Evolutionary conservation across 768 basidiomycete species (phyloP).

Genomic region (Cystofilobasidium ferigula): DNA sequence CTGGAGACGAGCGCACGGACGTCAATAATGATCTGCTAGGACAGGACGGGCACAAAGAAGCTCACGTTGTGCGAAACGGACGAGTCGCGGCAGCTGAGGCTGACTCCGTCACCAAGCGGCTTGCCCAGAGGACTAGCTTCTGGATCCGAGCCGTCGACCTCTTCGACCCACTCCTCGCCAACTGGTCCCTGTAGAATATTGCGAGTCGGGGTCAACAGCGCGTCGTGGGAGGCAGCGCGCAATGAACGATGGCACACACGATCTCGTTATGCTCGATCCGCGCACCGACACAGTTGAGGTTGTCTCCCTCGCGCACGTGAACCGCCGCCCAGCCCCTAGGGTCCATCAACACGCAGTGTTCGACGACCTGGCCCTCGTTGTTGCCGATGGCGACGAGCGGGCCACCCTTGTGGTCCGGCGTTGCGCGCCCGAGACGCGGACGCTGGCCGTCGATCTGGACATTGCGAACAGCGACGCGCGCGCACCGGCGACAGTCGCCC

Average conservation of each 20-base stretch:
- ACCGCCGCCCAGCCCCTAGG: conserved; percentile 39
- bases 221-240: neutral
- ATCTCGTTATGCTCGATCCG: conserved; percentile 37
- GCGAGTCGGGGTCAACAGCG: neutral
- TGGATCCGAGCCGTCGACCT: conserved; percentile 37
- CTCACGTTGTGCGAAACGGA: conserved; percentile 34
- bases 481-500: conserved; percentile 39
- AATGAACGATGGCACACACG: conserved; percentile 26
- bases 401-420: conserved; percentile 11
- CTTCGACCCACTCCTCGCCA: conserved; percentile 38
- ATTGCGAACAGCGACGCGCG: conserved; percentile 33
- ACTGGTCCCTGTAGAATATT: conserved; percentile 33
- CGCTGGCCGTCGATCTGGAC: conserved; percentile 39
- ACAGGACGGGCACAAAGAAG: no score
- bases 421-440: conserved; percentile 34
- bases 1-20: conserved; percentile 21
- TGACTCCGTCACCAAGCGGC: conserved; percentile 42
- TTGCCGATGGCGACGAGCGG: conserved; percentile 34
- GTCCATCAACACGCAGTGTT: conserved; percentile 32
- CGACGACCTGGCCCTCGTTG: conserved; percentile 36
- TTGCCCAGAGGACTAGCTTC: conserved; percentile 36
- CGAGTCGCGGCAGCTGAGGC: conserved; percentile 39
- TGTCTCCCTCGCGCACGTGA: conserved; percentile 39
- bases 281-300: conserved; percentile 35
- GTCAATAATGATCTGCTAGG: no score